A percentile compares a stretch with the other conserved stretches of the same genome.
phyloP scores from a whole-genome alignment of 305 asterid genomes.

The Fraxinus ornus region DNA sequence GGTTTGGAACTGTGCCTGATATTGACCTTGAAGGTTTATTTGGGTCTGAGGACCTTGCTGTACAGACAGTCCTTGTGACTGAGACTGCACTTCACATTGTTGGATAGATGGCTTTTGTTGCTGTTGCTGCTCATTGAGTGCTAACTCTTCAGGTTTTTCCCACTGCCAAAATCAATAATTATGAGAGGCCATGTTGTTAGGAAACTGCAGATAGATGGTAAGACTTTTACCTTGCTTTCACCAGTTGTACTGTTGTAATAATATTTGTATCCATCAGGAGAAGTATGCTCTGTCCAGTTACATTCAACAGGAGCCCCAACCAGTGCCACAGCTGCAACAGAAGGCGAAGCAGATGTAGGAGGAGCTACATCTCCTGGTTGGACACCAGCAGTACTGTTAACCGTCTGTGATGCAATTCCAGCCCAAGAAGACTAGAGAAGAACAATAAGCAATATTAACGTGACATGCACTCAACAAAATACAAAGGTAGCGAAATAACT shows the following conservation, averaged over 20 bases:
- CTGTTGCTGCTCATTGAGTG: constrained; percentile 49
- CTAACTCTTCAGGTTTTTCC: constrained; percentile 93
- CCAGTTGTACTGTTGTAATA: constrained; percentile 82
- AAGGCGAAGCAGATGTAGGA: constrained; percentile 34
- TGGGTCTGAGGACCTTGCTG: constrained; percentile 62
- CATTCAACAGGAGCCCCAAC: constrained; percentile 37
- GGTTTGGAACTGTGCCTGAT: constrained; percentile 49
- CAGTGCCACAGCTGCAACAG: constrained; percentile 32
- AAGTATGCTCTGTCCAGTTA: constrained; percentile 90
- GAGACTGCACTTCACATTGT: constrained; percentile 51
- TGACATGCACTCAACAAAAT: constrained; percentile 4
- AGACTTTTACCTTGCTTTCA: constrained; percentile 82
- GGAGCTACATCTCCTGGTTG: constrained; percentile 47
- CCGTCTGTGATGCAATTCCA: constrained; percentile 49
- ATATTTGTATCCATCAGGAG: constrained; percentile 96
- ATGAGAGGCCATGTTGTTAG: constrained; percentile 19
- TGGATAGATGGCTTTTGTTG: constrained; percentile 43
- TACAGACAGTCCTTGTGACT: constrained; percentile 44
- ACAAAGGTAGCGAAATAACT: neutral
- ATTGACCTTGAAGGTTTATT: constrained; percentile 53
- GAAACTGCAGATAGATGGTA: constrained; percentile 1
- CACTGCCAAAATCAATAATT: constrained; percentile 50
- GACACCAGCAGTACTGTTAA: constrained; percentile 33
- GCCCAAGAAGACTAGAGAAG: constrained; percentile 60
- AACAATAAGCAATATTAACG: constrained; percentile 8